Base-by-base conservation (phyloP, 805 yeast genomes). In the Candida nonsorbophila region DNA sequence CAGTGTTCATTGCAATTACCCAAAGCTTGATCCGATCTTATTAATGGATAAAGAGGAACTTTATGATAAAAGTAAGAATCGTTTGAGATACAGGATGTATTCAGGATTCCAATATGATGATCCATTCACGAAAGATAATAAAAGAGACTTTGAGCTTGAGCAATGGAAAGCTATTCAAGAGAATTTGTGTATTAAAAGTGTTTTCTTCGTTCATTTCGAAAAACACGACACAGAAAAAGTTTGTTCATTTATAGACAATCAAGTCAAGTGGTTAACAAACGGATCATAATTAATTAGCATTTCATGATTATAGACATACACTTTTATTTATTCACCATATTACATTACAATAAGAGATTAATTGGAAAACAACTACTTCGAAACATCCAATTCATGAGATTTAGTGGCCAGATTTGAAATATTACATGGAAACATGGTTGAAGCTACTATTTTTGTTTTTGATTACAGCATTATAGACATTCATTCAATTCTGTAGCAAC, bases 1-100 rank as follows among this genome's bases (percentile, higher is more conserved):
- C 25, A 36, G 59, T 4, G 29, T 58, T 22, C 65, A 58, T 37
- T 57, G 63, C 31, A 58, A 58, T 32, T 56, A 41, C 30, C 65
- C 65, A 5, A 58, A 58, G 32, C 36, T 58, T 11, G 66, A 58
- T 37, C 64, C 63, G 4, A 12, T 48, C 2, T 42, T 39, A 17
- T 42, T 55, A 17, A 38, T 42, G 38, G 33, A 28, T 3, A 44
- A 45, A 23, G 49, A 44, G 1, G 52, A 51, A 14, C 33, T 58
- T 12, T 55, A 34, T 25, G 62, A 58, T 30, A 24, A 27, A 9
- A 49, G 45, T 11, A 36, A 45, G 8, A 38, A 41, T 20, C 41
- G 35, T 18, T 25, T 58, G 22, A 55, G 50, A 25, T 51, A 54
- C 34, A 47, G 57, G 28, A 26, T 55, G 10, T 58, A 47, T 31